A percentile compares a stretch with the other conserved stretches of the same genome.
Evolutionary conservation across 2,329 filamentous ascomycete species (phyloP).

Genomic region (Daldinia eschscholtzii): DNA sequence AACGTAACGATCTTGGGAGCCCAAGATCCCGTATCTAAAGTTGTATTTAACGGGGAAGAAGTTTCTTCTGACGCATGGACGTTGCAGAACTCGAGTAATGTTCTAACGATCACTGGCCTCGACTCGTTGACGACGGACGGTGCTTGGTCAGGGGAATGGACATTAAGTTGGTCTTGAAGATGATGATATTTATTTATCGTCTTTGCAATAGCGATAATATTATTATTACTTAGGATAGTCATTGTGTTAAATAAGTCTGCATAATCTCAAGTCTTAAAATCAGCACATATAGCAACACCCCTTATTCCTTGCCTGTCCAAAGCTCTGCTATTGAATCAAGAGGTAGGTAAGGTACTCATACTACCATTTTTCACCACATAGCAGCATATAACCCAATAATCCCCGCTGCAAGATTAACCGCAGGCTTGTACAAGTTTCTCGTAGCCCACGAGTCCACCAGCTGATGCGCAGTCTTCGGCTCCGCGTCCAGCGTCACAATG

Average conservation of each 20-base stretch:
- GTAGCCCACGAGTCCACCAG: conserved; percentile 38
- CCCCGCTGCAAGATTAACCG: conserved; percentile 25
- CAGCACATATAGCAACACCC: not conserved
- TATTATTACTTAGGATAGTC: not conserved
- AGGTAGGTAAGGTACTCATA: not conserved
- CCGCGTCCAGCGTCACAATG: not conserved
- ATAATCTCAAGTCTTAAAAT: not conserved
- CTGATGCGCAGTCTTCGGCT: conserved; percentile 17
- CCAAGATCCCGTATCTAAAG: conserved; percentile 53
- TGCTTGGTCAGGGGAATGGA: conserved; percentile 71
- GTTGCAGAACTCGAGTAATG: conserved; percentile 62
- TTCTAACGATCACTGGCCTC: conserved; percentile 65
- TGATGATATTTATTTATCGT: conserved; percentile 21
- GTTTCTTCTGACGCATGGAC: conserved; percentile 60
- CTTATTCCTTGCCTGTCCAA: not conserved
- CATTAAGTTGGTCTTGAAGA: conserved; percentile 63
- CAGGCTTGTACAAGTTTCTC: conserved; percentile 34
- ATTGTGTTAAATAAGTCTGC: not conserved
- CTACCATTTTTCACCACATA: conserved; percentile 20
- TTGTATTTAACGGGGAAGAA: conserved; percentile 64
- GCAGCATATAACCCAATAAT: conserved; percentile 37
- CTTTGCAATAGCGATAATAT: not conserved
- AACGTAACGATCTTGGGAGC: conserved; percentile 75
- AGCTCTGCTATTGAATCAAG: not conserved
- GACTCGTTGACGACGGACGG: conserved; percentile 62